These are phyloP conservation scores for Microbotryum lychnidis-dioicae DNA, from an alignment of 1,284 basidiomycete genomes.

Conservation along the genomic window DNA sequence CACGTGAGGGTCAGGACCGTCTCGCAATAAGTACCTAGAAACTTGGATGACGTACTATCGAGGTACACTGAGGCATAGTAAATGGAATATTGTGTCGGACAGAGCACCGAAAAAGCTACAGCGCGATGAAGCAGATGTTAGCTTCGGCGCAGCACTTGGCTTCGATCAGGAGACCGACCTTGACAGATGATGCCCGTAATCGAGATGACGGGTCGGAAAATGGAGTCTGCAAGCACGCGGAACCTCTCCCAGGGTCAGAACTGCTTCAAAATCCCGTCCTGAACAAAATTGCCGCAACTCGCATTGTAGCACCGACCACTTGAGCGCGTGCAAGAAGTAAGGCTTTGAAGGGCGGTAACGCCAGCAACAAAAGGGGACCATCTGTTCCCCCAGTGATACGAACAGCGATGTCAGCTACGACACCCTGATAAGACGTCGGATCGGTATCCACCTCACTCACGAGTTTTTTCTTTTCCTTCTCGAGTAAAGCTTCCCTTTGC, in stretches of 20 bases:
- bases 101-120: conserved; percentile 56
- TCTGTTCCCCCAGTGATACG: no score
- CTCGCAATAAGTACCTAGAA: no score
- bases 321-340: conserved; percentile 81
- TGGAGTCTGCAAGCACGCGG: neutral
- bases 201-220: conserved; percentile 44
- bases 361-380: conserved; percentile 57
- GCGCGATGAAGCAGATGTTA: no score
- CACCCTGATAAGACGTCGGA: neutral
- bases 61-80: conserved; percentile 45
- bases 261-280: no score
- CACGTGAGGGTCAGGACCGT: conserved; percentile 9
- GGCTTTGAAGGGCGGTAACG: conserved; percentile 74
- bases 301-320: conserved; percentile 63
- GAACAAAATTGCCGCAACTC: conserved; percentile 18
- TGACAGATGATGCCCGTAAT: conserved; percentile 64
- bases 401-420: neutral
- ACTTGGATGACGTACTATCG: conserved; percentile 39
- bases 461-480: conserved; percentile 69
- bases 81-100: conserved; percentile 37
- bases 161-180: no score
- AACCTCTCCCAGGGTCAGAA: no score
- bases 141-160: no score
- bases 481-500: conserved; percentile 52
- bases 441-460: neutral